Evolutionary conservation across 169 alveolate species (phyloP).

Genomic region (Nephromyces sp.): DNA sequence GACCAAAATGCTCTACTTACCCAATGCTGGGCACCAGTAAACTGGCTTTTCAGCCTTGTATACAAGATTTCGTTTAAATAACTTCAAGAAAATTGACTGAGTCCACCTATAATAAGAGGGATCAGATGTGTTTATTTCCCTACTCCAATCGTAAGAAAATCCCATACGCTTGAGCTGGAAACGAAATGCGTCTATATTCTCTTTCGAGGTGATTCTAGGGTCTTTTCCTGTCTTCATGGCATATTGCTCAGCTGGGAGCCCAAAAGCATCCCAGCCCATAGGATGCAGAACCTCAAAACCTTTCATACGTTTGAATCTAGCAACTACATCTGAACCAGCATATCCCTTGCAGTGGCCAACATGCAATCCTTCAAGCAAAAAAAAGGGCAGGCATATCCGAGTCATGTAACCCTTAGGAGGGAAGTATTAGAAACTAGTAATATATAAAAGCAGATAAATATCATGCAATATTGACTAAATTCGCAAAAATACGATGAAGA

Average conservation of each 20-base stretch:
- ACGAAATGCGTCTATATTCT: conserved; percentile 61
- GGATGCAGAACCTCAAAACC: conserved; percentile 70
- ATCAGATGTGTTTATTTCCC: conserved; percentile 74
- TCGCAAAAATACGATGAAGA: too few relatives aligned
- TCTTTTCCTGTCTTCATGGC: conserved; percentile 57
- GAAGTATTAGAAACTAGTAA: too few relatives aligned
- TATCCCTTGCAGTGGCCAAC: conserved; percentile 83
- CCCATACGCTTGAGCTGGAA: conserved; percentile 69
- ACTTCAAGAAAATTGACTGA: conserved; percentile 68
- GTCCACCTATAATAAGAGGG: conserved; percentile 76
- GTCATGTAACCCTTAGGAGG: too few relatives aligned
- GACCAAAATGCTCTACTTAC: too few relatives aligned
- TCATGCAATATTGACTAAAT: too few relatives aligned
- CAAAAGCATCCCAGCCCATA: conserved; percentile 87
- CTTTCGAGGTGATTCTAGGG: conserved; percentile 52
- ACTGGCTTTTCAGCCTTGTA: conserved; percentile 60
- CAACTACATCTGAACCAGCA: conserved; percentile 69
- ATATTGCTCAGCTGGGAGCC: conserved; percentile 83
- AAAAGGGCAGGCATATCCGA: too few relatives aligned
- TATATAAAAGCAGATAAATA: too few relatives aligned
- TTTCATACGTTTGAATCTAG: conserved; percentile 68
- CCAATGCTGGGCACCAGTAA: conserved; percentile 74
- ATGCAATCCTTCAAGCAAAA: conserved; percentile 78
- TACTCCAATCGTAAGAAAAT: conserved; percentile 71
- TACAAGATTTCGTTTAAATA: conserved; percentile 62